Evolutionary conservation across 2,329 filamentous ascomycete species (phyloP).

Genomic region (Diaporthe ampelina): DNA sequence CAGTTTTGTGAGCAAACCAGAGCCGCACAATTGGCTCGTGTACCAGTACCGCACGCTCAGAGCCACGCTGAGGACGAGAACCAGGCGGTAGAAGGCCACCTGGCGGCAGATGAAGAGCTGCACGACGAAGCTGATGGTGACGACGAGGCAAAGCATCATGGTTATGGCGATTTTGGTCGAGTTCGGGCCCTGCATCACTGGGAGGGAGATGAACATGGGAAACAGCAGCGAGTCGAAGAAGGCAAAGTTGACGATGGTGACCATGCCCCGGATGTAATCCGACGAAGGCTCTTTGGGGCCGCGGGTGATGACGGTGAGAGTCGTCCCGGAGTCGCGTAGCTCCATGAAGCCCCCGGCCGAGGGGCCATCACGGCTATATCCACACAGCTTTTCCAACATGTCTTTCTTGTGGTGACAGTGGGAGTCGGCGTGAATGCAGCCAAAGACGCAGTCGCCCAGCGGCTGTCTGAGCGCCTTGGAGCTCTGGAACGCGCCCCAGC

Average conservation of each 20-base stretch:
- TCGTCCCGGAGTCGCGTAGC: slow-evolving; percentile 11
- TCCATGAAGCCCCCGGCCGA: slow-evolving; percentile 15
- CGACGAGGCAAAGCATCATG: slow-evolving; percentile 2
- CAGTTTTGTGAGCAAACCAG: background rate
- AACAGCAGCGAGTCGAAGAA: slow-evolving; percentile 20
- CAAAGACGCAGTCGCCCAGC: slow-evolving; percentile 18
- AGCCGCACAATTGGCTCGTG: slow-evolving; percentile 10
- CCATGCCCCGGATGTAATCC: slow-evolving; percentile 19
- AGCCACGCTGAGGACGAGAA: background rate
- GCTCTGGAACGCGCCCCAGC: slow-evolving; percentile 21
- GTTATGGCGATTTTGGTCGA: background rate
- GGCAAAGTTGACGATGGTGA: slow-evolving; percentile 17
- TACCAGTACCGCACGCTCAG: slow-evolving; percentile 26
- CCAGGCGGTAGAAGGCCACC: slow-evolving; percentile 12
- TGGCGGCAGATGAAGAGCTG: slow-evolving; percentile 17
- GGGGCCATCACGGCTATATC: background rate
- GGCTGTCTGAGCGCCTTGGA: slow-evolving; percentile 12
- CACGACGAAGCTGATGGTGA: background rate
- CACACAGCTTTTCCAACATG: background rate
- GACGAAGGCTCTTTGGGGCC: slow-evolving; percentile 4
- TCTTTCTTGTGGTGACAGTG: slow-evolving; percentile 4
- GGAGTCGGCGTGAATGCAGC: slow-evolving; percentile 21
- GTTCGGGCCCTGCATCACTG: background rate
- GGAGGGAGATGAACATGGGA: slow-evolving; percentile 10
- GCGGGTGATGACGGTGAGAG: slow-evolving; percentile 15